Conservation (phyloP, 257 asterid species). For the Fraxinus excelsior region DNA sequence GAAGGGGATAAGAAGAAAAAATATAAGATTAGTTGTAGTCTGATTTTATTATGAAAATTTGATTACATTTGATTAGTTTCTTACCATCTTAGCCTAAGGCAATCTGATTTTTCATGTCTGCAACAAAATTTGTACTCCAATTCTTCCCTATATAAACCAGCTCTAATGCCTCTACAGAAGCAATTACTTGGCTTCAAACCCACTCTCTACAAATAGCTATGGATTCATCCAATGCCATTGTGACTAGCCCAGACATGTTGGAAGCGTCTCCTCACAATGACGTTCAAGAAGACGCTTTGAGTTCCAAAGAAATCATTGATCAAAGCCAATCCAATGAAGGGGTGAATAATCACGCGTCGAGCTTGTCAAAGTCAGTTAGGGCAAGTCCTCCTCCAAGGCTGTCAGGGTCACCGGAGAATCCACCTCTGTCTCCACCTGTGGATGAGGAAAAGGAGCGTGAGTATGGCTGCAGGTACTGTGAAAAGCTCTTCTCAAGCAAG, state of each 20-base stretch:
- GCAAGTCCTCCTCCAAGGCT: too few species aligned
- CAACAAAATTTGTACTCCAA: neutral
- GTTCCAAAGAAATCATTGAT: neutral
- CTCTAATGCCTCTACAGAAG: neutral
- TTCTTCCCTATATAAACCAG: conserved; percentile 6
- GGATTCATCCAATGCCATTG: neutral
- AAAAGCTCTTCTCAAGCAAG: conserved; percentile 34
- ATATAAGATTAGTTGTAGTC: conserved; percentile 9
- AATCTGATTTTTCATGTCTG: conserved; percentile 2
- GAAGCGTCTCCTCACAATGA: neutral
- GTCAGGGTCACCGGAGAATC: neutral
- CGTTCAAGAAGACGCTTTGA: neutral
- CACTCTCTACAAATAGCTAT: neutral
- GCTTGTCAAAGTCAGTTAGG: too few species aligned
- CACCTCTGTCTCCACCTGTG: neutral
- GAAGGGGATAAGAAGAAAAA: neutral
- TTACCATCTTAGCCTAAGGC: conserved; percentile 14
- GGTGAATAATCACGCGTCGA: too few species aligned
- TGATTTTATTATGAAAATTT: neutral
- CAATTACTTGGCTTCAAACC: neutral
- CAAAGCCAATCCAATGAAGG: too few species aligned
- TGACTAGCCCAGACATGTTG: neutral
- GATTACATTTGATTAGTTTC: conserved; percentile 9
- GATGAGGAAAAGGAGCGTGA: neutral
- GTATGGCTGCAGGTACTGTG: conserved; percentile 36